Base-by-base conservation (phyloP, 495 filamentous ascomycete species). In the Penicillium soppii region DNA sequence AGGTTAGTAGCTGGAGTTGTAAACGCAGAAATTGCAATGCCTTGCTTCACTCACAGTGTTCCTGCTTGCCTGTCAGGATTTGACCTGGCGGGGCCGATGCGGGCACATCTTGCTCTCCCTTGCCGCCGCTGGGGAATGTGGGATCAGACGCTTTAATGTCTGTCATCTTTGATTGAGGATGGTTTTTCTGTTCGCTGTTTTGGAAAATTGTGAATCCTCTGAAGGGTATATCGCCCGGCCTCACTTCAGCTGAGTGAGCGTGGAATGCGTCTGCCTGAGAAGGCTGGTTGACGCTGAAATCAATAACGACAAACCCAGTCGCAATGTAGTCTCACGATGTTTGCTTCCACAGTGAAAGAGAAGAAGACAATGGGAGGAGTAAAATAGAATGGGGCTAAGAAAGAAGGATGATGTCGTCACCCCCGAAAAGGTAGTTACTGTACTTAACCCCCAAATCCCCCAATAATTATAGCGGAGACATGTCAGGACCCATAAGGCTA, bases 41-140 rank as follows among this genome's bases (percentile, higher is more conserved):
- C 7, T 13, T 22, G 30, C 15, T n/a, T n/a, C 17, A 43, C 85
- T 50, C 69, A 97, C 92, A 98, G 66, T 98, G 95, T 69, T 98
- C 94, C 80, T 98, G 95, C 71, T 96, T 97, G 49, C 94, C 94
- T 2, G 91, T 96, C 55, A 98, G 71, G 51, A 86, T 75, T 17
- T 82, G 76, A 17, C 75, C 54, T 26, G 75, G 72, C 19, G 77
- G 72, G 42, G 74, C n/a, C n/a, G n/a, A n/a, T n/a, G n/a, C 66
- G 8, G 64, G 4, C 21, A 20, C 22, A 10, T 19, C 50, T 13
- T 1, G 43, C 41, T 45, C 39, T 36, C 29, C 43, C 33, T 47
- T 44, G 25, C 43, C 20, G 42, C 52, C 50, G 35, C 35, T 53
- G 35, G 45, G 33, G 42, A 56, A 42, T 27, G 52, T 40, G 32